These are phyloP conservation scores for Fusarium scirpi DNA, from an alignment of 2,329 filamentous ascomycete species.

Conservation along the genomic window DNA sequence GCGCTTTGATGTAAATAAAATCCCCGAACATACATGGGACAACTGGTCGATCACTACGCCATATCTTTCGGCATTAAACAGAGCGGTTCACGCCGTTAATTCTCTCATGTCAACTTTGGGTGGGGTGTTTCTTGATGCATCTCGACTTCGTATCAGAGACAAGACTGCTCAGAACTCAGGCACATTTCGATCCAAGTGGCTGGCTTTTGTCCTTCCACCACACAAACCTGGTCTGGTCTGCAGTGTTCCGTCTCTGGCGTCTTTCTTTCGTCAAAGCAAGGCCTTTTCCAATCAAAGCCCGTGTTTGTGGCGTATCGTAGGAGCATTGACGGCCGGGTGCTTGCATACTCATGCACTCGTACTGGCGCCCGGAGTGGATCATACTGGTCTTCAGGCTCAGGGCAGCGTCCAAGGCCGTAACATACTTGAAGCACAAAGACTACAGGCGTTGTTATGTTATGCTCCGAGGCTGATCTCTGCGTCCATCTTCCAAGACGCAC, in stretches of 20 bases:
- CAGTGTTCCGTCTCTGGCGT: constrained; percentile 47
- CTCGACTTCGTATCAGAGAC: constrained; percentile 39
- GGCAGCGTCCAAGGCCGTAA: constrained; percentile 33
- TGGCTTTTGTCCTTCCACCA: constrained; percentile 29
- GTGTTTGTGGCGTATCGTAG: constrained; percentile 63
- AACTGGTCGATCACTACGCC: constrained; percentile 26
- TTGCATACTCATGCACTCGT: constrained; percentile 60
- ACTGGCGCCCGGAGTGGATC: constrained; percentile 31
- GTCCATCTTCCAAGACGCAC: constrained; percentile 15
- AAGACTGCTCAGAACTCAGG: constrained; percentile 32
- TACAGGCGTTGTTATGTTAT: constrained; percentile 31
- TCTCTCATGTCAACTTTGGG: constrained; percentile 6
- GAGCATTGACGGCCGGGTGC: constrained; percentile 60
- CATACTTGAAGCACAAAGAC: constrained; percentile 31
- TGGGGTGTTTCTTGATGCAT: constrained; percentile 14
- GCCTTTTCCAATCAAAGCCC: constrained; percentile 55
- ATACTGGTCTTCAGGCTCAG: constrained; percentile 39
- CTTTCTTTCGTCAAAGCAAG: constrained; percentile 43
- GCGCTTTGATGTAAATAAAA: constrained; percentile 23
- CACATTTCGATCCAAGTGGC: constrained; percentile 39
- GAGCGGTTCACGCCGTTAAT: constrained; percentile 17
- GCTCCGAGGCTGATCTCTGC: constrained; percentile 26
- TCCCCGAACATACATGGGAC: constrained; percentile 20
- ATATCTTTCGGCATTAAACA: constrained; percentile 16
- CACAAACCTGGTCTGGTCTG: constrained; percentile 43